Evolutionary conservation across 225 moss, liverwort and hornwort genomes (phyloP).

Genomic region (Rhytidiadelphus loreus): DNA sequence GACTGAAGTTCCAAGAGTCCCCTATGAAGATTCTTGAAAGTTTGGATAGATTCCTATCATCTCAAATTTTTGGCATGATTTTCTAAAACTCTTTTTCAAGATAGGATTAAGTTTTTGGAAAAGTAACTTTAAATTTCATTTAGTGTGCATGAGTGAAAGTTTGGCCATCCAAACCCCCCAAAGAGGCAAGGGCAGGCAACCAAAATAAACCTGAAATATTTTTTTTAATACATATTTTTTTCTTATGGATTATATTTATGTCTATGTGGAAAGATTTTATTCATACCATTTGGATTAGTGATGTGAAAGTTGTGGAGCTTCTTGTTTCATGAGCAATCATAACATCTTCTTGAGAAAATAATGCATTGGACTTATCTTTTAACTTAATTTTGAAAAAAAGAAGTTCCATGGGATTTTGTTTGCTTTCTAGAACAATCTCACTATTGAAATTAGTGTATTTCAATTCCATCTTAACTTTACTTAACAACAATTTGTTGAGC

Average conservation of each 20-base stretch:
- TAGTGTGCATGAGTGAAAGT: not conserved
- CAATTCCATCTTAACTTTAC: too few species aligned
- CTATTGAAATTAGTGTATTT: not conserved
- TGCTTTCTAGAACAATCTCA: rapidly evolving
- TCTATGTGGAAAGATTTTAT: too few species aligned
- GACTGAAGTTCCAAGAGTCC: rapidly evolving
- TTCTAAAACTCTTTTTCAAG: not conserved
- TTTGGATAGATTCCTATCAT: not conserved
- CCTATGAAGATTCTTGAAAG: rapidly evolving
- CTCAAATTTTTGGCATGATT: too few species aligned
- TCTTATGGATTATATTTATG: not conserved
- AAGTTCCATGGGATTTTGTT: not conserved
- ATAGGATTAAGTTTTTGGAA: not conserved
- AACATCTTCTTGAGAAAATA: not conserved
- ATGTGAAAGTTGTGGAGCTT: too few species aligned
- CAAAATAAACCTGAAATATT: too few species aligned
- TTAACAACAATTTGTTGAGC: too few species aligned
- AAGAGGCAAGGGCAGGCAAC: rapidly evolving
- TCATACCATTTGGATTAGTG: too few species aligned
- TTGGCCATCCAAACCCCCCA: not conserved
- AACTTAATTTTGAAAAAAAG: not conserved
- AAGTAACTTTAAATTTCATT: not conserved
- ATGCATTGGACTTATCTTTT: not conserved
- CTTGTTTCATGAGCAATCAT: too few species aligned
- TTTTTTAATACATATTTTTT: too few species aligned